These are phyloP conservation scores for Colletotrichum graminicola DNA, from an alignment of 2,329 filamentous ascomycete species.

Conservation along the genomic window DNA sequence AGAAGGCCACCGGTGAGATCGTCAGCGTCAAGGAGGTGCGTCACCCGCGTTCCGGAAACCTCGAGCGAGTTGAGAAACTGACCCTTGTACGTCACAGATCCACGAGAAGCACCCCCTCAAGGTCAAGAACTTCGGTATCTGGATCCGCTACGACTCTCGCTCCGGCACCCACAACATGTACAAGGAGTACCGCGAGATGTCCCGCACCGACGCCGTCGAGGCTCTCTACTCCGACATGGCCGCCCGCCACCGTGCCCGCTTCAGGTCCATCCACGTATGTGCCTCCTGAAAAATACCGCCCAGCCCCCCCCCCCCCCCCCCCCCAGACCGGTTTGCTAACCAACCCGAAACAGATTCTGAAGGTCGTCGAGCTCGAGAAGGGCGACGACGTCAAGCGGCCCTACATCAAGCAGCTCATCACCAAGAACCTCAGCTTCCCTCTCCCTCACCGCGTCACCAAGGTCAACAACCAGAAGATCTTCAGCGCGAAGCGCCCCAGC, in stretches of 20 bases:
- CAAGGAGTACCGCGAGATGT: conserved; percentile 99
- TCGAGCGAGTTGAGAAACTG: not conserved
- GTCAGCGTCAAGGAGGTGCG: conserved; percentile 95
- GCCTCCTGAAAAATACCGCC: not conserved
- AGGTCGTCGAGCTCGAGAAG: conserved; percentile 98
- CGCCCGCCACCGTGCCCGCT: conserved; percentile 96
- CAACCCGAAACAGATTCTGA: conserved; percentile 79
- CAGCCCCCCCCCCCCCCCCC: too few relatives aligned
- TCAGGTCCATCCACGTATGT: conserved; percentile 97
- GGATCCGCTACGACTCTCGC: conserved; percentile 99
- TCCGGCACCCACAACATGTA: conserved; percentile 99
- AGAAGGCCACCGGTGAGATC: conserved; percentile 99
- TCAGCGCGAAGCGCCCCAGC: conserved; percentile 90
- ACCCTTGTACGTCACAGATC: conserved; percentile 66
- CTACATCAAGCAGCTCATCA: conserved; percentile 98
- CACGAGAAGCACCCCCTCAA: conserved; percentile 98
- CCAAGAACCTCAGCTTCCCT: conserved; percentile 97
- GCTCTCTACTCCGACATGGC: conserved; percentile 99
- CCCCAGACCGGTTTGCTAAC: conserved; percentile 2
- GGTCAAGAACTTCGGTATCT: conserved; percentile 99
- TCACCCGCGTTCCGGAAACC: conserved; percentile 44
- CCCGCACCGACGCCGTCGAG: conserved; percentile 94
- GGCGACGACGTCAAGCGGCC: conserved; percentile 94
- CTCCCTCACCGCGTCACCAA: conserved; percentile 96
- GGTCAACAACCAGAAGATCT: conserved; percentile 88